A percentile compares a stretch with the other conserved stretches of the same genome.
phyloP scores from a whole-genome alignment of 2,329 filamentous ascomycete genomes.

The Ophiocordyceps australis region DNA sequence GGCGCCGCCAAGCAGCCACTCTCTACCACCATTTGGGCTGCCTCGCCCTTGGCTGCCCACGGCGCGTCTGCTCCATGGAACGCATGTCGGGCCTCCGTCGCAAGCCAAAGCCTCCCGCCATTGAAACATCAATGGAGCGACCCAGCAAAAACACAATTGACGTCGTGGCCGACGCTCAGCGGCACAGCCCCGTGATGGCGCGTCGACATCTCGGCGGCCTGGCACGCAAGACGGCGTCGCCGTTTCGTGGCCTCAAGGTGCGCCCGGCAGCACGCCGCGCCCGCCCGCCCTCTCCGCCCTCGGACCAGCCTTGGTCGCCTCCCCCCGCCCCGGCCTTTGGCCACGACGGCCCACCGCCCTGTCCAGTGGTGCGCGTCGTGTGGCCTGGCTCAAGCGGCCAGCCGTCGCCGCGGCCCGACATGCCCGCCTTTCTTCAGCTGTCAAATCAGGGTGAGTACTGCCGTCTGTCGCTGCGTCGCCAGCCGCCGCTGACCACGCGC shows the following conservation, averaged over 20 bases:
- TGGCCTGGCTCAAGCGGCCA: conserved; percentile 1
- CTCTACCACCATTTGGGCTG: background rate
- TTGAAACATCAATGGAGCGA: conserved; percentile 20
- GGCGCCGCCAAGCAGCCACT: too few relatives aligned
- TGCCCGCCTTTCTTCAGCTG: conserved; percentile 20
- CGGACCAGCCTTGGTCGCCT: conserved; percentile 10
- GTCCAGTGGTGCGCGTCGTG: conserved; percentile 4
- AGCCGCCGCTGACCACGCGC: conserved; percentile 2
- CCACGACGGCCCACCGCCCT: conserved; percentile 14
- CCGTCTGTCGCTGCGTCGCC: background rate
- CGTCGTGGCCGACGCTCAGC: conserved; percentile 10
- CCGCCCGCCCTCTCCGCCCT: conserved; percentile 20
- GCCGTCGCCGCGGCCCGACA: conserved; percentile 7
- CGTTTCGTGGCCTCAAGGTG: conserved; percentile 26
- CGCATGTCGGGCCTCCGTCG: conserved; percentile 22
- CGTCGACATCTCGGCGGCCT: too few relatives aligned
- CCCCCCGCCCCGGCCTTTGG: conserved; percentile 14
- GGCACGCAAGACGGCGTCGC: too few relatives aligned
- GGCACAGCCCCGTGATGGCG: conserved; percentile 4
- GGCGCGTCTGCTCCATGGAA: conserved; percentile 17
- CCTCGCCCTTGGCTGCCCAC: background rate
- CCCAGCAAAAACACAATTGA: conserved; percentile 10
- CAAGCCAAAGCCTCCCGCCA: conserved; percentile 23
- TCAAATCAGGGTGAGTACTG: conserved; percentile 15
- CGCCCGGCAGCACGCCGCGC: conserved; percentile 27